Evolutionary conservation across 805 yeast genomes (phyloP).

Genomic region (Blastobotrys peoriensis): DNA sequence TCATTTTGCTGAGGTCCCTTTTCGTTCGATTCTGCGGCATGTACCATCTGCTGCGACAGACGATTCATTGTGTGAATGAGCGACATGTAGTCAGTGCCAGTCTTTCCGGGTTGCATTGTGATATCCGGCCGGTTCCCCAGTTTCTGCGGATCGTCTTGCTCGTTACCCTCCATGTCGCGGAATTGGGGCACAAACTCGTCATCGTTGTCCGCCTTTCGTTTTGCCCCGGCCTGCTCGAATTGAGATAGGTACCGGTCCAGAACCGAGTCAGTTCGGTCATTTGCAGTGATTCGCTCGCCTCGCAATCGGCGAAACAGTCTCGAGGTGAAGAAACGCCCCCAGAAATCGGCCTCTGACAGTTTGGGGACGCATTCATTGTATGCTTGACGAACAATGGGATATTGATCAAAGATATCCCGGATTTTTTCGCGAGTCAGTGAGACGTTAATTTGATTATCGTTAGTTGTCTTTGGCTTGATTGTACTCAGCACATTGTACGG

Average conservation of each 20-base stretch:
- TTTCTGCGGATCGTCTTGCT: slow-evolving; percentile 68
- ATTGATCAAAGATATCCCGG: slow-evolving; percentile 82
- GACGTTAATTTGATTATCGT: slow-evolving; percentile 90
- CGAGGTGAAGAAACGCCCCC: slow-evolving; percentile 94
- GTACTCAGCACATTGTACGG: slow-evolving; percentile 92
- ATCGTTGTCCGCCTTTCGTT: slow-evolving; percentile 16
- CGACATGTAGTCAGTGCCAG: slow-evolving; percentile 62
- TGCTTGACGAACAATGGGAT: slow-evolving; percentile 85
- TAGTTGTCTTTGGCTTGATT: slow-evolving; percentile 86
- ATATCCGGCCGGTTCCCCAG: slow-evolving; percentile 80
- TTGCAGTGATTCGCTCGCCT: slow-evolving; percentile 75
- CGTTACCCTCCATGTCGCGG: slow-evolving; percentile 75
- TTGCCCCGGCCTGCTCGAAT: slow-evolving; percentile 43
- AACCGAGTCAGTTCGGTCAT: slow-evolving; percentile 76
- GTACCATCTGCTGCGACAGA: slow-evolving; percentile 72
- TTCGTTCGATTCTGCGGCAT: slow-evolving; percentile 9
- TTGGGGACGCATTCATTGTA: slow-evolving; percentile 88
- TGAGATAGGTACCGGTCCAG: slow-evolving; percentile 76
- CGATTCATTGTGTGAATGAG: slow-evolving; percentile 86
- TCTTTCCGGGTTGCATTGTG: slow-evolving; percentile 67
- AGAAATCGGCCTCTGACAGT: slow-evolving; percentile 83
- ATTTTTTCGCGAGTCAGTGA: slow-evolving; percentile 88
- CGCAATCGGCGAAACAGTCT: slow-evolving; percentile 78
- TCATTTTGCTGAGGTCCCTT: slow-evolving; percentile 9
- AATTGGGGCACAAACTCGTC: slow-evolving; percentile 54